These are phyloP conservation scores for Diplodia intermedia DNA, from an alignment of 2,329 filamentous ascomycete species.

Conservation along the genomic window DNA sequence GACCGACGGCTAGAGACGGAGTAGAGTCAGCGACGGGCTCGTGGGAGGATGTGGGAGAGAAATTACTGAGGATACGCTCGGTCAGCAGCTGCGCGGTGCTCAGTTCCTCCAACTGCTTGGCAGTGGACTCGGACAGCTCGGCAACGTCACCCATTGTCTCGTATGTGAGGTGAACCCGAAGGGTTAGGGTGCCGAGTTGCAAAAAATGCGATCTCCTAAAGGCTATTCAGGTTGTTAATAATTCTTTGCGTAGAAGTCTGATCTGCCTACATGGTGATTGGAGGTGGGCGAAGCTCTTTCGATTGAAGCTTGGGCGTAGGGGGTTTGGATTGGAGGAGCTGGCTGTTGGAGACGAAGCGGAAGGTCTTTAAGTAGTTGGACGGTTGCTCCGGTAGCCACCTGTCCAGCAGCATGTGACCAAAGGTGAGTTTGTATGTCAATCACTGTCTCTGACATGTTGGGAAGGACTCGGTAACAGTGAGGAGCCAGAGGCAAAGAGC, in stretches of 20 bases:
- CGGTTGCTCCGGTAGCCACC: not conserved
- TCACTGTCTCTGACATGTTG: no score
- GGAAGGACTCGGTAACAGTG: not conserved
- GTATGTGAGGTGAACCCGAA: not conserved
- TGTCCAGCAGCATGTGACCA: not conserved
- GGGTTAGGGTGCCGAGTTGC: no score
- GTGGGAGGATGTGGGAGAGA: not conserved
- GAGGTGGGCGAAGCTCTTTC: not conserved
- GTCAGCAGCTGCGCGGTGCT: slow-evolving; percentile 1
- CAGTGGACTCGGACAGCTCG: not conserved
- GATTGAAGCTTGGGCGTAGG: not conserved
- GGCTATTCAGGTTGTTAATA: not conserved
- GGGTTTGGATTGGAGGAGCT: not conserved
- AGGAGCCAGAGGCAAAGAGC: not conserved
- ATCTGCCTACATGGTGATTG: not conserved
- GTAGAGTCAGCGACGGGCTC: not conserved
- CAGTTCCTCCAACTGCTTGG: slow-evolving; percentile 3
- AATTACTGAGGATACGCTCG: slow-evolving; percentile 15
- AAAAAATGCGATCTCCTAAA: not conserved
- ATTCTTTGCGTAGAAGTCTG: not conserved
- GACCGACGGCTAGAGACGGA: not conserved
- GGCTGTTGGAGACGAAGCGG: not conserved
- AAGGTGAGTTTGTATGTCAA: not conserved
- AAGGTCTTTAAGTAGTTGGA: not conserved
- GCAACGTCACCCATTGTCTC: slow-evolving; percentile 11